Base-by-base conservation (phyloP, 2,329 filamentous ascomycete genomes). In the Trichoderma hamatum region DNA sequence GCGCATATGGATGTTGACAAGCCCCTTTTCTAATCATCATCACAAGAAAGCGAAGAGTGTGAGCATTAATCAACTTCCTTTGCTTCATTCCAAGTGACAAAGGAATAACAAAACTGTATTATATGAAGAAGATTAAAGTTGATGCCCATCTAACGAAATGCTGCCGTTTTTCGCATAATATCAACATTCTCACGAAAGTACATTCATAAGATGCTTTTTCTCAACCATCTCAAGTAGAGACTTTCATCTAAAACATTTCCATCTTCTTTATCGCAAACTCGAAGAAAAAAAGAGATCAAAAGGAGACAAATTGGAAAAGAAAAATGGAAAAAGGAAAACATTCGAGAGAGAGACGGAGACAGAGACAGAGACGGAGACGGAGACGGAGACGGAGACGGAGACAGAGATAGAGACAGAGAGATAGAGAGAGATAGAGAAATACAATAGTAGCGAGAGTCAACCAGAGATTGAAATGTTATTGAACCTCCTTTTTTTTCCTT, bases 101-200 rank as follows among this genome's bases (percentile, higher is more conserved):
- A 30, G n/a, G 4, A 49, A 13, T 13, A 32, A 51, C 19, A 52
- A 61, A 11, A n/a, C 14, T 30, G 21, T 34, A 10, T 61, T 34
- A 10, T 61, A 59, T 39, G 1, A 19, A 19, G 16, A 39, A 19
- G 19, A 36, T 49, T 55, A 49, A 34, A 2, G 3, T 21, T 21
- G 39, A 64, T n/a, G 11, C 34, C 26, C 26, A 56, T 65, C 51
- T 56, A 65, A 56, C 51, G 46, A 28, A 54, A 26, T 46, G 36
- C 62, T 49, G 51, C 36, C 51, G 34, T 56, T 65, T 10, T 11
- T 26, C 26, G 36, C 62, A 56, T 55, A 46, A 65, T 51, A 56
- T 24, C 24, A 26, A 65, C 49, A 46, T 24, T 13, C 9, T 30
- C 51, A 36, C 5, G 28, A 28, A 39, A 11, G 14, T 13, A 6